Base-by-base conservation (phyloP, 306 rosid genomes). In the Carpinus viminea region DNA sequence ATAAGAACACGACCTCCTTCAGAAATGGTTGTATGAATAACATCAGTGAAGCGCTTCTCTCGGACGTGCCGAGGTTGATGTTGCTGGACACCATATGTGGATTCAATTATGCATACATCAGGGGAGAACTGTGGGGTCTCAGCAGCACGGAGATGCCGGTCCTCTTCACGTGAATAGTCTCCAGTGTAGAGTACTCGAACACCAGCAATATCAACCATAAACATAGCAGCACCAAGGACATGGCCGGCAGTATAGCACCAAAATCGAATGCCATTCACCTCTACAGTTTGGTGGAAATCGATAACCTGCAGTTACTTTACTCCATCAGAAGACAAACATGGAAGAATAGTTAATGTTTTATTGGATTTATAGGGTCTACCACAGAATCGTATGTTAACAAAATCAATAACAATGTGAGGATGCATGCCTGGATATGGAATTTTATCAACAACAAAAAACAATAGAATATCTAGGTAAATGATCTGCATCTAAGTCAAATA, bases 221-320 rank as follows among this genome's bases (percentile, higher is more conserved):
- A 94, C 98, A 94, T 94, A 73, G 98, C 98, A 87, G 98, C 98
- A 82, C 98, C 98, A 78, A 94, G 97, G 73, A 94, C 97, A 76
- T 94, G 97, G 71, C 98, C 98, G 4, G 98, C 98, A 78, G 97
- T 86, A 83, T 94, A 94, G 82, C 98, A 94, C 98, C 98, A 92
- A 88, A 94, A 94, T 76, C 97, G 88, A 66, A 94, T 92, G 54
- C 97, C 98, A 41, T 86, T 90, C 66, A 92, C 97, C 88, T 94
- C 98, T 17, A 94, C 82, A 3, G 97, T 92, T 89, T 94, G 98
- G 79, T 94, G 98, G 85, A 94, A 92, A 91, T 94, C 97, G 73
- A 92, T 94, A 66, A 94, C 98, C 98, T 92, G 88, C 86, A 77
- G 75, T 84, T 55, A 81, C 16, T 72, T 72, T 68, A 43, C 57